A percentile compares a stretch with the other conserved stretches of the same genome.
Conservation (phyloP, 2,329 filamentous ascomycete genomes). For the Aspergillus sp. region DNA sequence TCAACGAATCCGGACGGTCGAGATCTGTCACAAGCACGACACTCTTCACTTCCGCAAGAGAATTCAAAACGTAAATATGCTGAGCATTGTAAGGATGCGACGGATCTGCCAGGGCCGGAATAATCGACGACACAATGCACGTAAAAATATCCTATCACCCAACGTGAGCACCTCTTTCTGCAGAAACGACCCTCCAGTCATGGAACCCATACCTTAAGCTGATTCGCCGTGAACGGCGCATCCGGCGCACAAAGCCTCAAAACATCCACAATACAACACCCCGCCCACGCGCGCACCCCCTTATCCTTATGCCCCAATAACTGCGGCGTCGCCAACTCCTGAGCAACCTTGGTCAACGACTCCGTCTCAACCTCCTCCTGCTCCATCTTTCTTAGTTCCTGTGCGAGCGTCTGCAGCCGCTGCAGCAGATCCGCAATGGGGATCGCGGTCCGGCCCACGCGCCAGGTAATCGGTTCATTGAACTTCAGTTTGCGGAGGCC, state of each 20-base stretch:
- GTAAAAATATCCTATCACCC: slow-evolving; percentile 75
- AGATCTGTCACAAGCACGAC: slow-evolving; percentile 87
- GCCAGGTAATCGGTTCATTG: slow-evolving; percentile 82
- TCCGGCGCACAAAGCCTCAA: slow-evolving; percentile 88
- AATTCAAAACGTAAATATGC: slow-evolving; percentile 84
- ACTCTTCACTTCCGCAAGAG: slow-evolving; percentile 87
- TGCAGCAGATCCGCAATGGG: slow-evolving; percentile 72
- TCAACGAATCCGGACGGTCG: slow-evolving; percentile 69
- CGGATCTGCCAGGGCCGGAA: slow-evolving; percentile 79
- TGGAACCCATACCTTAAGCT: slow-evolving; percentile 66
- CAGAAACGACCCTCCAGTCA: no score
- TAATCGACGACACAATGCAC: slow-evolving; percentile 73
- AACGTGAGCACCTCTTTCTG: no score
- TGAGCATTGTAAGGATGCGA: slow-evolving; percentile 86
- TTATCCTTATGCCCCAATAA: slow-evolving; percentile 86
- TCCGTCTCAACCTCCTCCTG: slow-evolving; percentile 77
- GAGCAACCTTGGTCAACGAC: slow-evolving; percentile 77
- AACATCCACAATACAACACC: slow-evolving; percentile 87
- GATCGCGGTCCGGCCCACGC: slow-evolving; percentile 76
- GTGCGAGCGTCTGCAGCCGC: slow-evolving; percentile 70
- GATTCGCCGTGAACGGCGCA: slow-evolving; percentile 82
- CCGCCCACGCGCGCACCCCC: slow-evolving; percentile 81
- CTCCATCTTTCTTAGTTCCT: slow-evolving; percentile 77
- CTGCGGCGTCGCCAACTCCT: slow-evolving; percentile 74
- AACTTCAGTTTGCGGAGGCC: slow-evolving; percentile 57